phyloP scores from a whole-genome alignment of 2,329 filamentous ascomycete genomes.

The Tolypocladium inflatum region DNA sequence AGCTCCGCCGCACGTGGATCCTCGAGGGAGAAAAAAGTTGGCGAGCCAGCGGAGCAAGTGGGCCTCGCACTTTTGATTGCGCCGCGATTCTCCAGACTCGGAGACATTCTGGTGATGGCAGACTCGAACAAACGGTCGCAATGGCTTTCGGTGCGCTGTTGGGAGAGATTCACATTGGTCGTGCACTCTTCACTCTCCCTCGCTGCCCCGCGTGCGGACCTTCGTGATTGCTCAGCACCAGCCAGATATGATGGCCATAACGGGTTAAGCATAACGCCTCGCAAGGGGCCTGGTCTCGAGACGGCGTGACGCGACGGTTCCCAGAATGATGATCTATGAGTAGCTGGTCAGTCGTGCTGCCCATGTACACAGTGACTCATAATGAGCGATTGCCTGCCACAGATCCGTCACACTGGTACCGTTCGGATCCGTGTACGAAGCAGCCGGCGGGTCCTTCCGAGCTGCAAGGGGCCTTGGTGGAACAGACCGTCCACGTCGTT shows the following conservation, averaged over 20 bases:
- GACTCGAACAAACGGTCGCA: not conserved
- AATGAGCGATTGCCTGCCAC: not conserved
- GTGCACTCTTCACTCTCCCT: not conserved
- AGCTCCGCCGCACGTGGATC: not conserved
- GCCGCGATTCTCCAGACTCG: not conserved
- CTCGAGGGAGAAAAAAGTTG: not conserved
- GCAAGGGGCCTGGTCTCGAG: not conserved
- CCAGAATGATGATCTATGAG: not conserved
- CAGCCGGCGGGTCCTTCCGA: no score
- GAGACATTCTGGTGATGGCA: not conserved
- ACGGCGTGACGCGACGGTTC: not conserved
- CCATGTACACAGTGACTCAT: not conserved
- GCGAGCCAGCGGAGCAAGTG: not conserved
- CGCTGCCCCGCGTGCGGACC: not conserved
- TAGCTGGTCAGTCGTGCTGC: not conserved
- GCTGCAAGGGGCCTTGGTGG: no score
- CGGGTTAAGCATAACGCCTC: not conserved
- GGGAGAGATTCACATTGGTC: not conserved
- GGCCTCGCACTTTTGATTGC: not conserved
- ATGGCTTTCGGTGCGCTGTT: not conserved
- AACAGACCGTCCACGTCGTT: no score
- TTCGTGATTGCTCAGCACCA: not conserved
- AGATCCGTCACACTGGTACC: not conserved
- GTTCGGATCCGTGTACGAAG: not conserved
- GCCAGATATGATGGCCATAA: not conserved